phyloP scores from a whole-genome alignment of 1,284 basidiomycete genomes.

The Termitomyces sp. region DNA sequence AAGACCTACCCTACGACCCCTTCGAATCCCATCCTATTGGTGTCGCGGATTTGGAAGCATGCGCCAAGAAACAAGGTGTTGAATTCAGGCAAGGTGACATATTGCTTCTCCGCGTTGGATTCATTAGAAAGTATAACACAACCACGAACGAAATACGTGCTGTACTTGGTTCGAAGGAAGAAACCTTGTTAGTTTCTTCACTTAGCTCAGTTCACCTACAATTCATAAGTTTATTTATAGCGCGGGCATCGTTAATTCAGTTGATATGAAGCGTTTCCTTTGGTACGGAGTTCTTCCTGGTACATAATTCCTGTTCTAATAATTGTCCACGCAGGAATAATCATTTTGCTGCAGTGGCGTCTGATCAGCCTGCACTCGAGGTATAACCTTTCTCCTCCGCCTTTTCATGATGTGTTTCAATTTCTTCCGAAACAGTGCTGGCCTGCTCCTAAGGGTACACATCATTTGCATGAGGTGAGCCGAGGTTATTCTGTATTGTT shows the following conservation, averaged over 20 bases:
- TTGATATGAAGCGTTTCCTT: conserved; percentile 65
- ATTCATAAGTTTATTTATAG: conserved; percentile 23
- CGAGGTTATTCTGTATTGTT: neutral
- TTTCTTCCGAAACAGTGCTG: conserved; percentile 36
- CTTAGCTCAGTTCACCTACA: neutral
- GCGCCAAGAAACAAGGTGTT: conserved; percentile 56
- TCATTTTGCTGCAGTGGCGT: conserved; percentile 69
- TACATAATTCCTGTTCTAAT: neutral
- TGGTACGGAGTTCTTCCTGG: conserved; percentile 37
- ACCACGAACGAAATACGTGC: neutral
- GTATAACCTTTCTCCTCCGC: conserved; percentile 25
- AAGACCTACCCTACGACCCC: conserved; percentile 47
- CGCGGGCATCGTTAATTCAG: conserved; percentile 60
- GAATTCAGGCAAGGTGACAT: conserved; percentile 56
- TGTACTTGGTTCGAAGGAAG: conserved; percentile 22
- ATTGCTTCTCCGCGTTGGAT: conserved; percentile 54
- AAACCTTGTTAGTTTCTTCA: conserved; percentile 39
- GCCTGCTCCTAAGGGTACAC: conserved; percentile 41
- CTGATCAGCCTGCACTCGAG: conserved; percentile 67
- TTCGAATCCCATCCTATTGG: conserved; percentile 54
- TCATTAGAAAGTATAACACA: conserved; percentile 53
- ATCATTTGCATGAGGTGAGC: conserved; percentile 49
- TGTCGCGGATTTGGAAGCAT: conserved; percentile 51
- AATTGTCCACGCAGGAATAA: conserved; percentile 49
- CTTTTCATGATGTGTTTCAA: neutral